Conservation (phyloP, 352 stramenopile genomes). For the Phytophthora pinifolia region DNA sequence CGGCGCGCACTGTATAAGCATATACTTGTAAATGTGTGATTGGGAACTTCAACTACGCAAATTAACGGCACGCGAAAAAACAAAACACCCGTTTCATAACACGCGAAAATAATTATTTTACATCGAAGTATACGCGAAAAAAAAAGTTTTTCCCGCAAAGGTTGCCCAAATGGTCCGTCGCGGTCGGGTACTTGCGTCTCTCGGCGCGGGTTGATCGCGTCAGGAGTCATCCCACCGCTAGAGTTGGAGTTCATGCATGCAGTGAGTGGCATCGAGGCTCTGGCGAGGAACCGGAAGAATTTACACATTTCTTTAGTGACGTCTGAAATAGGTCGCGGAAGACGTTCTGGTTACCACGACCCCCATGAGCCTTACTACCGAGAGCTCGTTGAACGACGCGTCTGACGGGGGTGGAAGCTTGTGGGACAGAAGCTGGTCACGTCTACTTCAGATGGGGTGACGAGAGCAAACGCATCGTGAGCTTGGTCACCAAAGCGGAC, state of each 20-base stretch:
- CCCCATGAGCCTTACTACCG: slow-evolving; percentile 1
- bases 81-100: no score
- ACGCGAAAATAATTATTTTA: no score
- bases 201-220: not conserved
- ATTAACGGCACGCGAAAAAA: no score
- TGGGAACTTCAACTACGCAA: no score
- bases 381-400: not conserved
- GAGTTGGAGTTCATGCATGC: not conserved
- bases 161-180: no score
- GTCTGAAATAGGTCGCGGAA: slow-evolving; percentile 4
- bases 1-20: no score
- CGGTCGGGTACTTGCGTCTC: slow-evolving; percentile 1
- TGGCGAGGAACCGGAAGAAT: slow-evolving; percentile 5
- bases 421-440: not conserved
- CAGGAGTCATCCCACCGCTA: no score
- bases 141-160: no score
- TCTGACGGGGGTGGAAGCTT: not conserved
- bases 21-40: no score
- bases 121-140: no score
- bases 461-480: not conserved
- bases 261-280: not conserved
- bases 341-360: not conserved
- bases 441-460: not conserved
- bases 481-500: slow-evolving; percentile 3
- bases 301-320: not conserved